Evolutionary conservation across 2,329 filamentous ascomycete species (phyloP).

Genomic region (Trichoderma lentiforme): DNA sequence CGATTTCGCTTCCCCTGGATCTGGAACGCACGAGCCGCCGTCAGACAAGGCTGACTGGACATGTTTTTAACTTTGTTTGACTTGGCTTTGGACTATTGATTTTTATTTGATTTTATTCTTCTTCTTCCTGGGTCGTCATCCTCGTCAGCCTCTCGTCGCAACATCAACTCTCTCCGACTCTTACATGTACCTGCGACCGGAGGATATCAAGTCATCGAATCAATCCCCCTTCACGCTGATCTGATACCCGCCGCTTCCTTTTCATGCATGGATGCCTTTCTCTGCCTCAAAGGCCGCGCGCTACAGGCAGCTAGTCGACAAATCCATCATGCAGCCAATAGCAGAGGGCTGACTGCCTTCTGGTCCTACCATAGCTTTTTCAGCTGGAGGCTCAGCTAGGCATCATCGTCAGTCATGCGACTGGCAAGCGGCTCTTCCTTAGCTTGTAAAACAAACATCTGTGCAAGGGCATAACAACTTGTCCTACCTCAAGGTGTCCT

Average conservation of each 20-base stretch:
- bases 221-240: background rate
- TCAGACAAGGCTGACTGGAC: background rate
- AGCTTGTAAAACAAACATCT: background rate
- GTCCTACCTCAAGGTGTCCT: background rate
- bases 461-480: background rate
- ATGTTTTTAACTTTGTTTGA: background rate
- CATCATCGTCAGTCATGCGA: constrained; percentile 11
- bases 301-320: background rate
- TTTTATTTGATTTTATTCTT: background rate
- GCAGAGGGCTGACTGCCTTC: background rate
- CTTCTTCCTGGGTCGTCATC: background rate
- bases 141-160: background rate
- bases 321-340: constrained; percentile 8
- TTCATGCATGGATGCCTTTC: constrained; percentile 14
- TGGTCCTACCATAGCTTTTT: constrained; percentile 7
- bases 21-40: background rate
- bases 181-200: background rate
- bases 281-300: background rate
- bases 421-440: constrained; percentile 2
- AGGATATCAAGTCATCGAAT: background rate
- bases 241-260: background rate
- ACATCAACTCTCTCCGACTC: background rate
- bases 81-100: background rate
- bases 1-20: constrained; percentile 1
- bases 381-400: constrained; percentile 14